A percentile compares a stretch with the other conserved stretches of the same genome.
These are phyloP conservation scores for Panaeolus cyanescens DNA, from an alignment of 768 basidiomycete species.

Conservation along the genomic window DNA sequence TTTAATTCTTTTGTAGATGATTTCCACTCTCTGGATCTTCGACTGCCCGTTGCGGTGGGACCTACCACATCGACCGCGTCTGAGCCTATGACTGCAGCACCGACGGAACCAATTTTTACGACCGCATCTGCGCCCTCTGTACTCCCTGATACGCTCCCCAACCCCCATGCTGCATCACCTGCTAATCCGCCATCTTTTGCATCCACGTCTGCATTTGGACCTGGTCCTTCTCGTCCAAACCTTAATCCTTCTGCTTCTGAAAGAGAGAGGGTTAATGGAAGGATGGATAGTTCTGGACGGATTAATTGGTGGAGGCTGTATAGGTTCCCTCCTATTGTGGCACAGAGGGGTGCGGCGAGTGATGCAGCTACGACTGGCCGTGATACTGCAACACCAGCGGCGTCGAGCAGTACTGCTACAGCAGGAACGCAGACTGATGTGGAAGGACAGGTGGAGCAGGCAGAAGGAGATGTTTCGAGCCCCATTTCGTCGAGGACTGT, in stretches of 20 bases:
- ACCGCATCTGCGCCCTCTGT: background rate
- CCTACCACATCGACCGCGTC: background rate
- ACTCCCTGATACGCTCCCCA: background rate
- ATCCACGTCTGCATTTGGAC: background rate
- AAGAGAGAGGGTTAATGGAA: constrained; percentile 3
- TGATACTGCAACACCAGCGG: background rate
- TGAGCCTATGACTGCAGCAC: constrained; percentile 13
- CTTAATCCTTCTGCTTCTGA: background rate
- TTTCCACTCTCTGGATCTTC: background rate
- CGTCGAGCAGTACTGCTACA: no score
- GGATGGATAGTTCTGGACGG: constrained; percentile 38
- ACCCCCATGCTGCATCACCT: constrained; percentile 3
- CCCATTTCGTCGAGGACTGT: background rate
- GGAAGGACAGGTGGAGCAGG: background rate
- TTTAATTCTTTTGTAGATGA: background rate
- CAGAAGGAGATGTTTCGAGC: background rate
- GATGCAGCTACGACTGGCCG: background rate
- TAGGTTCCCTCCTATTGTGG: constrained; percentile 69
- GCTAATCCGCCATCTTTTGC: background rate
- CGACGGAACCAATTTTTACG: background rate
- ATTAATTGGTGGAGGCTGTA: constrained; percentile 87
- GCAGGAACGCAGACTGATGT: background rate
- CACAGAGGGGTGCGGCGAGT: background rate
- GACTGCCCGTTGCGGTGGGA: background rate
- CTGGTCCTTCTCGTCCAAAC: background rate